Evolutionary conservation across 1,284 basidiomycete genomes (phyloP).

Genomic region (Microbotryum violaceum): DNA sequence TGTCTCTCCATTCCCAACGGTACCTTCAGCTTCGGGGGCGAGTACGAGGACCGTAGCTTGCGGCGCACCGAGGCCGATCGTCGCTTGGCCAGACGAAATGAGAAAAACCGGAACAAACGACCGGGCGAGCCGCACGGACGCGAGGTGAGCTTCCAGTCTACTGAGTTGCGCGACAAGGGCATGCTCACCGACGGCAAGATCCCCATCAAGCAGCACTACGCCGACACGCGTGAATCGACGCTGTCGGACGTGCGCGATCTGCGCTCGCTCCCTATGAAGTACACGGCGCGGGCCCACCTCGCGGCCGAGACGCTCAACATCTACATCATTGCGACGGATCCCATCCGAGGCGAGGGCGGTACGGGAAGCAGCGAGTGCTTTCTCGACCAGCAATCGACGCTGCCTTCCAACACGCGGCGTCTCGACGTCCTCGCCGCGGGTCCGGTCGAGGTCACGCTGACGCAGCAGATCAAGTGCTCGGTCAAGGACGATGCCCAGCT

Average conservation of each 20-base stretch:
- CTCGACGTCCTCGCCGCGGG: constrained; percentile 25
- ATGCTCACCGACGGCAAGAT: background rate
- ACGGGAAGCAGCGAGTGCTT: background rate
- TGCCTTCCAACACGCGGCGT: constrained; percentile 24
- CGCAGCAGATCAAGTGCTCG: background rate
- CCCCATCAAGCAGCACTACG: background rate
- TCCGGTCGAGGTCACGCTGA: constrained; percentile 10
- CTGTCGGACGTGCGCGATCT: constrained; percentile 1
- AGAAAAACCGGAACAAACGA: background rate
- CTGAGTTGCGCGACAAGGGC: no score
- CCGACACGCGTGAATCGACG: background rate
- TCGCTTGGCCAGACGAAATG: constrained; percentile 6
- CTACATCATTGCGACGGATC: constrained; percentile 23
- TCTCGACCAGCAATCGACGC: background rate
- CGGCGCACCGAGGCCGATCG: constrained; percentile 19
- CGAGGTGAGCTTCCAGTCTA: no score
- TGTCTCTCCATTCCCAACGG: constrained; percentile 21
- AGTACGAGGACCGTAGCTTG: constrained; percentile 19
- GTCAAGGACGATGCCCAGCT: background rate
- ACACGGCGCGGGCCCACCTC: constrained; percentile 5
- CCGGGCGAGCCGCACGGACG: no score
- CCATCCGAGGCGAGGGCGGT: background rate
- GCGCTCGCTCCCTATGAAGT: constrained; percentile 9
- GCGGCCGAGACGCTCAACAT: constrained; percentile 21
- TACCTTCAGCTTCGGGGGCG: constrained; percentile 13